Percentiles rank a stretch among this genome's conserved stretches.
Conservation (phyloP, 352 stramenopile genomes). For the Globisporangium recalcitrans region DNA sequence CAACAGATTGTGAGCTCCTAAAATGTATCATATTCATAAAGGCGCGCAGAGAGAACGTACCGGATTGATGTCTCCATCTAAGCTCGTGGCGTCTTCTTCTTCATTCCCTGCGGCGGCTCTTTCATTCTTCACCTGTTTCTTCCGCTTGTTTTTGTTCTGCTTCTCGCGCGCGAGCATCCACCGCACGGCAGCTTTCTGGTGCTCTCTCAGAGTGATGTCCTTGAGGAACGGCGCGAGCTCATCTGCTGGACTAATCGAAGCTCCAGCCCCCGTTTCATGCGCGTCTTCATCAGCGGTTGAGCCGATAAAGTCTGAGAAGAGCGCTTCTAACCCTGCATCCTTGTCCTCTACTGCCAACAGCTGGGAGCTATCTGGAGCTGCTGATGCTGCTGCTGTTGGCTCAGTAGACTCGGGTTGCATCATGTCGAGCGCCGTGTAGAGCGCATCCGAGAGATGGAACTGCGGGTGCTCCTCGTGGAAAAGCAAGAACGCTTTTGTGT, state of each 20-base stretch:
- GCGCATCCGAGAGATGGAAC: slow-evolving; percentile 56
- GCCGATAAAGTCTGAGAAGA: slow-evolving; percentile 64
- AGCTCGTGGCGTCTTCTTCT: slow-evolving; percentile 6
- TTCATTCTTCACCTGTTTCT: neutral
- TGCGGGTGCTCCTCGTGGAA: slow-evolving; percentile 55
- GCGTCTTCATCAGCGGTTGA: slow-evolving; percentile 18
- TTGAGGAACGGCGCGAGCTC: slow-evolving; percentile 48
- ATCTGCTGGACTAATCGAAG: slow-evolving; percentile 23
- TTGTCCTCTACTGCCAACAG: slow-evolving; percentile 17
- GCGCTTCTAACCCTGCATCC: slow-evolving; percentile 44
- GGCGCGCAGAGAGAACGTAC: slow-evolving; percentile 24
- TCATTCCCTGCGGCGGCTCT: neutral
- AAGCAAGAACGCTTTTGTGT: slow-evolving; percentile 48
- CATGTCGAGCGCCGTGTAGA: slow-evolving; percentile 61
- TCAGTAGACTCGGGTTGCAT: slow-evolving; percentile 15
- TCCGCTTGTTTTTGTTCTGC: slow-evolving; percentile 20
- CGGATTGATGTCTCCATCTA: slow-evolving; percentile 36
- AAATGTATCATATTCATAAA: neutral
- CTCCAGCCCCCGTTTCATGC: neutral
- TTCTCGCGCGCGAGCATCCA: slow-evolving; percentile 88
- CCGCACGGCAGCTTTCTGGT: slow-evolving; percentile 77
- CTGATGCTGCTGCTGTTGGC: neutral
- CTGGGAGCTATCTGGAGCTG: neutral
- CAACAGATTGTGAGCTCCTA: neutral
- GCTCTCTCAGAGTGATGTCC: slow-evolving; percentile 60